Percentiles rank a stretch among this genome's conserved stretches.
phyloP scores from a whole-genome alignment of 257 asterid genomes.

The Anisodus acutangulus region DNA sequence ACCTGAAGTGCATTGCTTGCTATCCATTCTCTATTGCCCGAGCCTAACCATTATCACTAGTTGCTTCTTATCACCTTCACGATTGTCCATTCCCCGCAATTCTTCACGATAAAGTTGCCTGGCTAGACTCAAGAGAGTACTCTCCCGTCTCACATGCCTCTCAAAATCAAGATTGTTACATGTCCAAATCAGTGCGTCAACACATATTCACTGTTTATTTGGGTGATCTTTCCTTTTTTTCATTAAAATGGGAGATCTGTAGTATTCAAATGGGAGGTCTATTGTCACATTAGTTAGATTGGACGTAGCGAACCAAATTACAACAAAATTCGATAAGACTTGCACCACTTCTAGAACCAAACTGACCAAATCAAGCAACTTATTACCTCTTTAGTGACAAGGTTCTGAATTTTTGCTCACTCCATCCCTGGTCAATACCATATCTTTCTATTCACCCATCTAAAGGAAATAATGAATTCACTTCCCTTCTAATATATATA shows the following conservation, averaged over 20 bases:
- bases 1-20: background rate
- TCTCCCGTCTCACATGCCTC: background rate
- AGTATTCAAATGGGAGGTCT: conserved; percentile 21
- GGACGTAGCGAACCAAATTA: conserved; percentile 3
- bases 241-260: background rate
- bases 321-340: background rate
- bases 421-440: background rate
- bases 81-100: background rate
- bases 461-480: background rate
- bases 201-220: background rate
- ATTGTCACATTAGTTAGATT: background rate
- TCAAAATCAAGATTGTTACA: conserved; percentile 17
- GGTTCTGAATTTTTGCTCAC: background rate
- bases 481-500: conserved; percentile 19
- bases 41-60: background rate
- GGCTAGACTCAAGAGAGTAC: background rate
- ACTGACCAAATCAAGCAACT: background rate
- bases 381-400: conserved; percentile 11
- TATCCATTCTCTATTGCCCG: background rate
- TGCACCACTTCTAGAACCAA: background rate
- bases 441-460: background rate
- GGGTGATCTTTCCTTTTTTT: background rate
- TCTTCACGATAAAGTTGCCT: background rate
- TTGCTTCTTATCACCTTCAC: too few relatives aligned
- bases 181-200: background rate